phyloP scores from a whole-genome alignment of 169 alveolate species.

The Cytauxzoon felis region DNA sequence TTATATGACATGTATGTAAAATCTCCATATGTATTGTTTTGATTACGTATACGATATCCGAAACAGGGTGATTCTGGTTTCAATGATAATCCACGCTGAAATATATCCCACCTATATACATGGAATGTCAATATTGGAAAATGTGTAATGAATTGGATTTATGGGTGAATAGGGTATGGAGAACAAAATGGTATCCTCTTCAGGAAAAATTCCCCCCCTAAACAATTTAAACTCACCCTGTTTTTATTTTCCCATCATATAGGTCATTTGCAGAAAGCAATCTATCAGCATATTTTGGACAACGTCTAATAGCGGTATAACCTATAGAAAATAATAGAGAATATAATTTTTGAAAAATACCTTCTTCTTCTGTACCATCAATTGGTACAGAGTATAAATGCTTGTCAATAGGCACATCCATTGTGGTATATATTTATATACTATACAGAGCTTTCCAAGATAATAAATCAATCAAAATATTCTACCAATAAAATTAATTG shows the following conservation, averaged over 20 bases:
- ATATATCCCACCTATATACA: slow-evolving; percentile 58
- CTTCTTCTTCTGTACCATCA: slow-evolving; percentile 61
- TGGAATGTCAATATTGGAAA: no score
- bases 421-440: no score
- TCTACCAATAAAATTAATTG: no score
- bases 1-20: slow-evolving; percentile 34
- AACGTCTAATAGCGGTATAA: slow-evolving; percentile 40
- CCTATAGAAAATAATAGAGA: background rate
- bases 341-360: background rate
- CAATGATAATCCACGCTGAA: slow-evolving; percentile 44
- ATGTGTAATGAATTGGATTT: no score
- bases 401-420: no score
- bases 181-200: no score
- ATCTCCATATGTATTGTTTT: slow-evolving; percentile 52
- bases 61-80: slow-evolving; percentile 52
- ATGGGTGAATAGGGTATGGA: no score
- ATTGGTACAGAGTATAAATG: slow-evolving; percentile 45
- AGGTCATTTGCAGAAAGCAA: slow-evolving; percentile 46
- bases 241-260: slow-evolving; percentile 43
- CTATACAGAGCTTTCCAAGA: no score
- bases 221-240: slow-evolving; percentile 34
- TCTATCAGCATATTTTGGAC: slow-evolving; percentile 22
- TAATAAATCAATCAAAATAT: no score
- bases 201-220: no score
- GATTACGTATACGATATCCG: slow-evolving; percentile 34